Percentiles rank a stretch among this genome's conserved stretches.
Evolutionary conservation across 768 basidiomycete species (phyloP).

Genomic region (Lentinula sp.): DNA sequence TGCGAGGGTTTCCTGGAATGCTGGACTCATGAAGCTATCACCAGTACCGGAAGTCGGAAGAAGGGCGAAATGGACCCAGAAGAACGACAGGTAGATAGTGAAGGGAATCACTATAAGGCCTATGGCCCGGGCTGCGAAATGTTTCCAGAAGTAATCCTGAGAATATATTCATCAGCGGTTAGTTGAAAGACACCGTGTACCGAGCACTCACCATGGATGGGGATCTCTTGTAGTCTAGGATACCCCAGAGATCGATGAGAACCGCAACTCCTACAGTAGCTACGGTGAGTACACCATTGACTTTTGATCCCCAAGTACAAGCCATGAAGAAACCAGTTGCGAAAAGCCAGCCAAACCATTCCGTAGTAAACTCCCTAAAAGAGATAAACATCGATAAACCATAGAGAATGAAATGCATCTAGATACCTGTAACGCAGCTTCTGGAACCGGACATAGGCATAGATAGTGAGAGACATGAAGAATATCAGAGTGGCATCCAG

Average conservation of each 20-base stretch:
- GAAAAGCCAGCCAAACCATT: slow-evolving; percentile 95
- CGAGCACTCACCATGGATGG: slow-evolving; percentile 54
- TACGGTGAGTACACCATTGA: slow-evolving; percentile 93
- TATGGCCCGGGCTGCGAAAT: slow-evolving; percentile 79
- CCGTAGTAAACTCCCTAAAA: slow-evolving; percentile 72
- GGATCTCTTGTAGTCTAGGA: slow-evolving; percentile 72
- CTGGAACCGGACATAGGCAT: slow-evolving; percentile 89
- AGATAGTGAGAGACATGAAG: slow-evolving; percentile 92
- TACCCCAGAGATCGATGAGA: slow-evolving; percentile 88
- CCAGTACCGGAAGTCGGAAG: slow-evolving; percentile 87
- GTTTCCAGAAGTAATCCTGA: slow-evolving; percentile 84
- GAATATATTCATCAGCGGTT: background rate
- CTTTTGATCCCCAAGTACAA: slow-evolving; percentile 95
- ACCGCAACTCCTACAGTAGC: slow-evolving; percentile 86
- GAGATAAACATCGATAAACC: slow-evolving; percentile 6
- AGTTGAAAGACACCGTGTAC: background rate
- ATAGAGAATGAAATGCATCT: slow-evolving; percentile 7
- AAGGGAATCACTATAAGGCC: slow-evolving; percentile 89
- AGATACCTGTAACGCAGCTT: slow-evolving; percentile 84
- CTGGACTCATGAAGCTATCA: slow-evolving; percentile 95
- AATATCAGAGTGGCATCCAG: slow-evolving; percentile 92
- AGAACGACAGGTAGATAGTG: slow-evolving; percentile 88
- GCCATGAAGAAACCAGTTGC: slow-evolving; percentile 92
- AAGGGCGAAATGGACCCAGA: slow-evolving; percentile 91
- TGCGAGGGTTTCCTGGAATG: slow-evolving; percentile 91